Base-by-base conservation (phyloP, 495 filamentous ascomycete genomes). In the Hypoxylon cercidicola region DNA sequence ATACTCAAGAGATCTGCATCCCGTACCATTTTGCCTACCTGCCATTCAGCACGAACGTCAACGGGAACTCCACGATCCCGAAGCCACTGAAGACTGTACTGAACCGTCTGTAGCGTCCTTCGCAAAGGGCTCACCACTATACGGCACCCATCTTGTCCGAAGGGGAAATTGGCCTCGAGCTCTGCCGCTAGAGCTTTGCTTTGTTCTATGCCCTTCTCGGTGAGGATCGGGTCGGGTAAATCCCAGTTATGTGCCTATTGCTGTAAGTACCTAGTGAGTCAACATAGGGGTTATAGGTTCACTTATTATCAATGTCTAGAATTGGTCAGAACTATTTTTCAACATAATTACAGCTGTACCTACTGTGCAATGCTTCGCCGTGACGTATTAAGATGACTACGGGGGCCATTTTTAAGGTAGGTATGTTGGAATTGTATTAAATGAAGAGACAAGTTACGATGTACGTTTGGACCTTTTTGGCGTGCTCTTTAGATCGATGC, bases 41-140 rank as follows among this genome's bases (percentile, higher is more conserved):
- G 79, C 79, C 79, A 82, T 52, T 82, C 80, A 0, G 81, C 73
- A 32, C 81, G 76, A 18, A 81, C 73, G 49, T 78, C 68, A 1
- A 79, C 74, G 16, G 76, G 74, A 12, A 84, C 75, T 25, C 72
- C 73, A 32, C 75, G 69, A 19, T 70, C 60, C 48, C 81, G 74
- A 48, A 84, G 68, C 78, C 77, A 83, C 10, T 72, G 73, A 16
- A 85, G 71, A 11, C 74, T 75, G 25, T 78, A 54, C 25, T 69
- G 60, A 4, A 77, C 75, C 0, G 83, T 85, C 64, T 85, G 74
- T 21, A 84, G 59, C 6, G 82, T 84, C 16, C 82, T 75, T 41
- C 73, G 69, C 72, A 84, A 77, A 6, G 82, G 80, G 46, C 79
- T 82, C 45, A 80, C 73, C 34, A 85, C 74, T 54, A 84, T 79